Evolutionary conservation across 2,329 filamentous ascomycete species (phyloP).

Genomic region (Aspergillus awamori): DNA sequence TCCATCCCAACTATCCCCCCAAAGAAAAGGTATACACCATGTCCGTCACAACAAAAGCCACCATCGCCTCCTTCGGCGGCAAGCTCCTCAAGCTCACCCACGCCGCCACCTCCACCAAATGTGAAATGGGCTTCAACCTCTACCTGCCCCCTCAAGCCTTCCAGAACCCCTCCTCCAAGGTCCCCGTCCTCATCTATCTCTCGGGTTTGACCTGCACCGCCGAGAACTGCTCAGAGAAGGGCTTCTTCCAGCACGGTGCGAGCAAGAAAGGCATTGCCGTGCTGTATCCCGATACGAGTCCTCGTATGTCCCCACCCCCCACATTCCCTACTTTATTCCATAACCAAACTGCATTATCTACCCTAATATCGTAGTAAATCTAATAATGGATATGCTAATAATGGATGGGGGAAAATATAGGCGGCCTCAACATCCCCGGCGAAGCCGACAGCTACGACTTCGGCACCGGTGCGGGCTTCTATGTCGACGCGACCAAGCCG

Average conservation of each 20-base stretch:
- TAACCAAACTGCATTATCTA: too few relatives aligned
- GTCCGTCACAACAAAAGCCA: constrained; percentile 86
- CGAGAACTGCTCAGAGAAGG: constrained; percentile 75
- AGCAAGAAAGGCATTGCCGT: constrained; percentile 82
- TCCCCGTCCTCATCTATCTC: constrained; percentile 88
- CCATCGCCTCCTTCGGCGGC: constrained; percentile 89
- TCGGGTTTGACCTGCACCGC: constrained; percentile 94
- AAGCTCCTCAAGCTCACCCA: constrained; percentile 94
- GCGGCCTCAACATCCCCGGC: constrained; percentile 75
- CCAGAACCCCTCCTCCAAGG: constrained; percentile 57
- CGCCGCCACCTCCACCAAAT: constrained; percentile 74
- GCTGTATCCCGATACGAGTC: constrained; percentile 92
- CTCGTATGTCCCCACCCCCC: constrained; percentile 58
- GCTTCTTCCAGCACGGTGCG: constrained; percentile 88
- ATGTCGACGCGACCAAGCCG: constrained; percentile 78
- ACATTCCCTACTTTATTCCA: too few relatives aligned
- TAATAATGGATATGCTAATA: too few relatives aligned
- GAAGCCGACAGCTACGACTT: constrained; percentile 93
- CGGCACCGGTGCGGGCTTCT: constrained; percentile 89
- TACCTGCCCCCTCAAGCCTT: constrained; percentile 78
- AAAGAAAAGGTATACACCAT: constrained; percentile 48
- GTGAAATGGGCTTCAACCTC: constrained; percentile 89
- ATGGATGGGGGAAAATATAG: constrained; percentile 39
- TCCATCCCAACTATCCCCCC: too few relatives aligned
- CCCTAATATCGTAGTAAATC: too few relatives aligned